Evolutionary conservation across 148 eudicot genomes (phyloP).

Genomic region (Diospyros lotus): DNA sequence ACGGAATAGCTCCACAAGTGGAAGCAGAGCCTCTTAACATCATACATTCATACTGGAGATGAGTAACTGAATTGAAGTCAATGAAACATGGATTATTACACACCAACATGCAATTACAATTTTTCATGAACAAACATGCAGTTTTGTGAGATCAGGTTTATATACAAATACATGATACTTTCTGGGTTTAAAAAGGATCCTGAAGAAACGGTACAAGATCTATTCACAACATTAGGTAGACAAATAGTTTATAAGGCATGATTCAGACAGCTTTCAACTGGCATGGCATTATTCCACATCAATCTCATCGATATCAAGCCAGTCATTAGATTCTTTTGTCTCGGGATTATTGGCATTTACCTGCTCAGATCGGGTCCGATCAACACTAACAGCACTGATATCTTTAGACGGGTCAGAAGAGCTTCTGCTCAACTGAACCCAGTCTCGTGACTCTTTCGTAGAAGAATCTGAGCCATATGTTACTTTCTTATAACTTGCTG

Average conservation of each 20-base stretch:
- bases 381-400: slow-evolving; percentile 18
- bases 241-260: background rate
- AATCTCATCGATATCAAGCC: slow-evolving; percentile 58
- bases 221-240: slow-evolving; percentile 14
- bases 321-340: slow-evolving; percentile 51
- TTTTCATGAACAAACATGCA: slow-evolving; percentile 10
- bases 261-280: background rate
- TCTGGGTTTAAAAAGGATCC: background rate
- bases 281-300: slow-evolving; percentile 35
- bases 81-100: background rate
- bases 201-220: background rate
- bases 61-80: background rate
- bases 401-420: slow-evolving; percentile 27
- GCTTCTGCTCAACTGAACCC: slow-evolving; percentile 45
- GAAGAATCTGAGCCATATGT: slow-evolving; percentile 37
- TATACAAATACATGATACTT: slow-evolving; percentile 5
- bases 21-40: no score
- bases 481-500: slow-evolving; percentile 43
- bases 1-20: no score
- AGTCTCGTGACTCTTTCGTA: slow-evolving; percentile 45
- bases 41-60: no score
- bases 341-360: slow-evolving; percentile 31
- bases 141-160: background rate
- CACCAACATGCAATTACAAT: background rate
- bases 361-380: slow-evolving; percentile 22